Base-by-base conservation (phyloP, 257 asterid species). In the Salvia splendens region DNA sequence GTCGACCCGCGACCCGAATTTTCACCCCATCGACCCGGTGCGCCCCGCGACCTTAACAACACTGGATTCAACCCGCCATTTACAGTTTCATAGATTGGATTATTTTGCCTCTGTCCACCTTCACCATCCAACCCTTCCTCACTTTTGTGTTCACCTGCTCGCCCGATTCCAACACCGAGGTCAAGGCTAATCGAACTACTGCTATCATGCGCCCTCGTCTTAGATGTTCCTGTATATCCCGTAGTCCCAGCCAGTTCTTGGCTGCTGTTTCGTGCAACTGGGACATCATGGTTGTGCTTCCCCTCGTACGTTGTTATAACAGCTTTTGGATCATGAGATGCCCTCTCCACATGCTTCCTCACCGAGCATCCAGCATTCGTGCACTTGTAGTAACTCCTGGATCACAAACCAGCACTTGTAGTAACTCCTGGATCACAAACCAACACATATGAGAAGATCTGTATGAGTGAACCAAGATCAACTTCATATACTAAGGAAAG, bases 301-400 rank as follows among this genome's bases (percentile, higher is more conserved):
- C 99, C 97, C 75, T 94, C 99, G 11, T 94, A 94, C 4, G 99
- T 88, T 16, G 99, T 94, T 69, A 94, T 91, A 55, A 94, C 99
- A 46, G 97, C 95, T 87, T 86, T 91, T 5, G 94, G 95, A 74
- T 94, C 99, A 56, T 94, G 95, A 3, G 96, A 88, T 15, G 99
- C 97, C 82, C 99, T 84, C 70, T 94, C 99, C 60, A 94, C 99
- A 11, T 91, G 99, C 77, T 94, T 94, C 78, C 99, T 78, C 65
- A 94, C 99, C 1, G 92, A 92, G 86, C 99, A 94, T 50, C 95
- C 96, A 5, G 86, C 83, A 58, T 80, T 83, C 14, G 99, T 91
- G 81, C 99, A 94, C 81, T 94, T 94, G 78, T 91, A 94, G 74
- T 94, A 94, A 71, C 99, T 91, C 97, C 99, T 94, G 86, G 53